Conservation (phyloP, 1,284 basidiomycete genomes). For the Sporisorium graminicola region DNA sequence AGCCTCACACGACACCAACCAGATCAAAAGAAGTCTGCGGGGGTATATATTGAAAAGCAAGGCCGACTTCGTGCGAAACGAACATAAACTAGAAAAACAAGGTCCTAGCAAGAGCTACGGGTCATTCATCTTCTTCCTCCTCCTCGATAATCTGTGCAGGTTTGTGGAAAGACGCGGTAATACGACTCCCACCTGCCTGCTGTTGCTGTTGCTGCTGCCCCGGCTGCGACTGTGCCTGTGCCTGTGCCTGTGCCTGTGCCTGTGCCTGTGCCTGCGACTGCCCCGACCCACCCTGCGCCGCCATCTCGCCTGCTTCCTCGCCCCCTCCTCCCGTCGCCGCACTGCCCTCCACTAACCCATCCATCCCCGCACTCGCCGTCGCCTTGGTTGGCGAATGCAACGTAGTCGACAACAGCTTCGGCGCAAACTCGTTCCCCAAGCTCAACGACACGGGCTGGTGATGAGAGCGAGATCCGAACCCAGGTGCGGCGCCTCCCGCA, state of each 20-base stretch:
- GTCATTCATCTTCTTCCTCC: conserved; percentile 52
- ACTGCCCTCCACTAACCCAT: conserved; percentile 3
- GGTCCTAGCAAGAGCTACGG: background rate
- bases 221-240: background rate
- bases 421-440: conserved; percentile 55
- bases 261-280: background rate
- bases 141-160: conserved; percentile 51
- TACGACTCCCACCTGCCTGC: conserved; percentile 17
- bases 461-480: conserved; percentile 14
- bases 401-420: conserved; percentile 41
- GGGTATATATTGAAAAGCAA: background rate
- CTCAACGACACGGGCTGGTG: conserved; percentile 30
- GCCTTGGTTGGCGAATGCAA: conserved; percentile 26
- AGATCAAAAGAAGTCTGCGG: background rate
- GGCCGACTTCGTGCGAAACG: background rate
- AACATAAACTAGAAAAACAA: background rate
- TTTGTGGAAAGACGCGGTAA: conserved; percentile 41
- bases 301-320: background rate
- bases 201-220: conserved; percentile 11
- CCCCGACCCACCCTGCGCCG: background rate
- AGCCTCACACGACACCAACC: background rate
- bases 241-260: too few relatives aligned
- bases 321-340: background rate
- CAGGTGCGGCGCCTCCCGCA: conserved; percentile 1
- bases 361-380: background rate